A percentile compares a stretch with the other conserved stretches of the same genome.
These are phyloP conservation scores for Kondoa malvinella DNA, from an alignment of 768 basidiomycete species.

Conservation along the genomic window DNA sequence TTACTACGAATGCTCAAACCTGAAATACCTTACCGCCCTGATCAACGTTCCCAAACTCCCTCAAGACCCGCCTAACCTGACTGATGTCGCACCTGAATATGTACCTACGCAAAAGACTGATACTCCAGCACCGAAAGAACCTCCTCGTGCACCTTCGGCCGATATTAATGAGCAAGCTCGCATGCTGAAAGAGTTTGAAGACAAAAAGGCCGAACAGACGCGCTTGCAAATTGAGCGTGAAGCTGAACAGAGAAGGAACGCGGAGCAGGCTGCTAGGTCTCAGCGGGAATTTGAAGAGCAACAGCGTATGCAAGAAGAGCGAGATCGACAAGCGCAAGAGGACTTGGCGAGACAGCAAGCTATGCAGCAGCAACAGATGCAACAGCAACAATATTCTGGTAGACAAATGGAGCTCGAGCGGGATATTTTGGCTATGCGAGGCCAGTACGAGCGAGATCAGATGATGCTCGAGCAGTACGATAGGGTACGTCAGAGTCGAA, in stretches of 20 bases:
- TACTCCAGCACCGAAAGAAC: constrained; percentile 16
- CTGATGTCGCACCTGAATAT: constrained; percentile 52
- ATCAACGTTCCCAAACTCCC: constrained; percentile 98
- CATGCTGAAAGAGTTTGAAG: constrained; percentile 89
- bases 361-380: constrained; percentile 54
- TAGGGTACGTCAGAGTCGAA: constrained; percentile 41
- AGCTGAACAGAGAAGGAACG: constrained; percentile 61
- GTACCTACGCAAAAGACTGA: constrained; percentile 65
- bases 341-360: constrained; percentile 40
- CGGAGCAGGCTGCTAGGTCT: constrained; percentile 58
- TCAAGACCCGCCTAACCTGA: constrained; percentile 88
- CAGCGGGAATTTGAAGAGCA: constrained; percentile 78
- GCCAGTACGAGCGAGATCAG: constrained; percentile 95
- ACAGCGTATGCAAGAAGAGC: constrained; percentile 71
- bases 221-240: constrained; percentile 56
- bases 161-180: constrained; percentile 74
- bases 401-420: constrained; percentile 69
- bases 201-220: constrained; percentile 52
- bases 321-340: constrained; percentile 74
- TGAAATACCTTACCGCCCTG: constrained; percentile 90
- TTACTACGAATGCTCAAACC: constrained; percentile 97
- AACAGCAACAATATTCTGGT: constrained; percentile 42
- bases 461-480: constrained; percentile 96
- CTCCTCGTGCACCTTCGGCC: constrained; percentile 38
- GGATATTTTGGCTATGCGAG: constrained; percentile 77